Base-by-base conservation (phyloP, 208 protist genomes). In the Crithidia brevicula region DNA sequence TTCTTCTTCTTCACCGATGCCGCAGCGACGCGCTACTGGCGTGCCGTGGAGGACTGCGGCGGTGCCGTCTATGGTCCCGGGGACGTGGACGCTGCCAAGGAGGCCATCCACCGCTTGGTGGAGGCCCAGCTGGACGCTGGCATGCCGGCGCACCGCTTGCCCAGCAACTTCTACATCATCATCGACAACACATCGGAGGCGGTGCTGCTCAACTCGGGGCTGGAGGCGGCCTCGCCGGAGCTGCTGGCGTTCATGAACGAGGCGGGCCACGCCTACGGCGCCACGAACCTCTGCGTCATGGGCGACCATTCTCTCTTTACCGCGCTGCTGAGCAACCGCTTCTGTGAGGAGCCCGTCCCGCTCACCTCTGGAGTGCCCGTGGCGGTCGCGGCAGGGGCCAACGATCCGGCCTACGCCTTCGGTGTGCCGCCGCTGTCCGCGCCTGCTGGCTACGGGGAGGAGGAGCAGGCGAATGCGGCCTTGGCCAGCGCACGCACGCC, bases 1-100 rank as follows among this genome's bases (percentile, higher is more conserved):
- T 91, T 94, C 47, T 77, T 88, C 68, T 84, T 92, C 60, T 73
- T 85, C 50, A 79, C 77, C 8, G 74, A 79, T n/a, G 60, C 72
- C 4, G 58, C 81, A 9, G 79, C 77, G 59, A 64, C 62, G 15
- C 73, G 77, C 28, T 92, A 91, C 69, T 56, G 67, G 57, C 51
- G 57, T 9, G 73, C 63, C 1, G 67, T 90, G 33, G 46, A 60
- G 56, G 28, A 67, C 36, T 84, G 77, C 53, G 78, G 78, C 5
- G 84, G 74, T 2, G 72, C 50, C 34, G 58, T 79, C 33, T 81
- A 72, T 25, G 54, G 46, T 53, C 72, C 72, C 0, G 74, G 62
- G 2, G 71, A 75, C 50, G 72, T 62, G 5, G 70, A 66, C 54
- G 67, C 67, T 11, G 67, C 51, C 22, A 62, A 67, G 23, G 61